Base-by-base conservation (phyloP, 305 asterid species). In the Fraxinus paxiana region DNA sequence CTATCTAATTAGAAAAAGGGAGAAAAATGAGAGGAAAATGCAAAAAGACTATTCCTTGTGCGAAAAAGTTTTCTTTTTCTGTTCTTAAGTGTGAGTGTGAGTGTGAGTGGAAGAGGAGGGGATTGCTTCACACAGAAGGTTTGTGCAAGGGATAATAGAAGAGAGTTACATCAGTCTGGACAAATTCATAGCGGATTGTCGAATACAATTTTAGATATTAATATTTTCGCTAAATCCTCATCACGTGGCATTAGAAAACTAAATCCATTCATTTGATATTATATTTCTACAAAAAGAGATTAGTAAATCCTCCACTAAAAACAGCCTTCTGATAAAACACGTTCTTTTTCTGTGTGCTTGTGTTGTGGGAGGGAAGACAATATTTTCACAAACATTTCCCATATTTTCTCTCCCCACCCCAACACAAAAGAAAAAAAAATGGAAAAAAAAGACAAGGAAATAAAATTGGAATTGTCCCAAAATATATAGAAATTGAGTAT, bases 181-280 rank as follows among this genome's bases (percentile, higher is more conserved):
- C 46, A 85, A n/a, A 31, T 28, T 77, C 61, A 4, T 73, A 30
- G 41, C 37, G 43, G 38, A 74, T 77, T 15, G 6, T 79, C 59
- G 28, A 74, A 75, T 43, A 77, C 18, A 59, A 80, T 69, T 71
- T 20, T 38, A 28, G 79, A 78, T 26, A 74, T 28, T 35, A 28
- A 17, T 33, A 38, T 81, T 73, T 56, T 38, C 35, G 13, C 33
- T 48, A 8, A 43, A 38, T 20, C 26, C 80, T 80, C 77, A 77
- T 41, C 43, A 18, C 5, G 2, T 56, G 28, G 28, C 28, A 18
- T 56, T 56, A 56, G 67, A 56, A 56, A 56, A 17, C 4, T n/a
- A 17, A 56, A 56, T 51, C 8, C 24, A 51, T 51, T 51, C 10
- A 51, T 17, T 51, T 51, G 26, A 18, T 56, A 17, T 18, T 56